Base-by-base conservation (phyloP, 75 land plant species). In the Pinus taeda region DNA sequence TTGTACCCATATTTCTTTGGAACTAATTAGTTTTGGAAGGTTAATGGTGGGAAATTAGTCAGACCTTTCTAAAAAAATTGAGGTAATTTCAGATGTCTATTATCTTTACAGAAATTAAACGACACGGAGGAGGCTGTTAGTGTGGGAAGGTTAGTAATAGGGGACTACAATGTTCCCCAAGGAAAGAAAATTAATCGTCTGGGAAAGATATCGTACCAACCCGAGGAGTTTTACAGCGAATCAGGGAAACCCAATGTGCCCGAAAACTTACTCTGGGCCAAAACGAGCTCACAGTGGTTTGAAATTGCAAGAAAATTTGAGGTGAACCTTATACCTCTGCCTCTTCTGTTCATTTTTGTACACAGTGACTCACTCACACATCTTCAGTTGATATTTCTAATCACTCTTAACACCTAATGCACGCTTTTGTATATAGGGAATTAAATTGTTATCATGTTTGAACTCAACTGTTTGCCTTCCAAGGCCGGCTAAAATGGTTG, bases 401-500 rank as follows among this genome's bases (percentile, higher is more conserved):
- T 42, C 45, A 42, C 5, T 42, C 8, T 45, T 45, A 45, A 45
- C 53, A 45, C 53, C 9, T 45, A 18, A 14, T 37, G 4, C 17
- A 1, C 39, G 18, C 71, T 55, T 22, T 26, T 45, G 8, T 72
- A 24, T 55, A 26, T 56, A 72, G 57, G 57, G 58, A 24, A 45
- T 72, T 9, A 24, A 72, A 55, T 55, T 72, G 57, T 20, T 26
- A 36, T 83, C 49, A 36, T 78, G 70, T 59, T 15, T 64, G 21
- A 53, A 81, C 57, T 6, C 24, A 60, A 57, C 80, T 26, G 21
- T 37, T 26, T 82, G 81, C 59, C 59, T 79, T n/a, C 56, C 62
- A 36, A 33, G 57, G 29, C 70, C 74, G 15, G 80, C 86, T 3
- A 81, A 84, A 15, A 39, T 84, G 21, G 83, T 77, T 6, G 57